Evolutionary conservation across 495 filamentous ascomycete species (phyloP).

Genomic region (Rhypophila decipiens): DNA sequence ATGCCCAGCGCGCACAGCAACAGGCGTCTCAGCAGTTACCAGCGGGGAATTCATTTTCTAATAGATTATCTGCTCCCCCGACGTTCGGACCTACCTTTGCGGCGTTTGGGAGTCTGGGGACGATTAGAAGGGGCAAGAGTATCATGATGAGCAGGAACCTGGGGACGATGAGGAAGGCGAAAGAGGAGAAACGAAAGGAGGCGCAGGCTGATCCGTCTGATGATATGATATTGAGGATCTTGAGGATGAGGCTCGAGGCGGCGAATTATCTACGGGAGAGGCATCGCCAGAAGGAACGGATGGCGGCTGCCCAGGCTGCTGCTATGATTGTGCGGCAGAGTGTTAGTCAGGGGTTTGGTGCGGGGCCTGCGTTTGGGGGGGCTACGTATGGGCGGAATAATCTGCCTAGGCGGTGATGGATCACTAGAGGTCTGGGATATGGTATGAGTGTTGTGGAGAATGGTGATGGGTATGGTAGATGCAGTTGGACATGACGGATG

Average conservation of each 20-base stretch:
- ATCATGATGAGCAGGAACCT: slow-evolving; percentile 94
- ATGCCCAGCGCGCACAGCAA: slow-evolving; percentile 70
- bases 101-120: slow-evolving; percentile 65
- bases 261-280: slow-evolving; percentile 81
- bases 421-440: no score
- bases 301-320: slow-evolving; percentile 83
- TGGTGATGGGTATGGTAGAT: no score
- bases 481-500: no score
- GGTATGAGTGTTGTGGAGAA: no score
- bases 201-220: slow-evolving; percentile 95
- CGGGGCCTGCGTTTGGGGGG: slow-evolving; percentile 41
- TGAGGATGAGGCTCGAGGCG: slow-evolving; percentile 96
- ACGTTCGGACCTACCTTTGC: slow-evolving; percentile 40
- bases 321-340: slow-evolving; percentile 94
- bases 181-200: slow-evolving; percentile 91
- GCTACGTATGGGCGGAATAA: slow-evolving; percentile 24
- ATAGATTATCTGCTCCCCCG: slow-evolving; percentile 69
- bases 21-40: slow-evolving; percentile 29
- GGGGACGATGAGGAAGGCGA: slow-evolving; percentile 91
- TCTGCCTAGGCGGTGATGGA: slow-evolving; percentile 21
- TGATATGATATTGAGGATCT: slow-evolving; percentile 94
- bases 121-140: slow-evolving; percentile 75
- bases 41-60: slow-evolving; percentile 32
- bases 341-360: slow-evolving; percentile 52
- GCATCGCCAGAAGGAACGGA: slow-evolving; percentile 86